Conservation (phyloP, 805 yeast genomes). For the Saturnispora bothae region DNA sequence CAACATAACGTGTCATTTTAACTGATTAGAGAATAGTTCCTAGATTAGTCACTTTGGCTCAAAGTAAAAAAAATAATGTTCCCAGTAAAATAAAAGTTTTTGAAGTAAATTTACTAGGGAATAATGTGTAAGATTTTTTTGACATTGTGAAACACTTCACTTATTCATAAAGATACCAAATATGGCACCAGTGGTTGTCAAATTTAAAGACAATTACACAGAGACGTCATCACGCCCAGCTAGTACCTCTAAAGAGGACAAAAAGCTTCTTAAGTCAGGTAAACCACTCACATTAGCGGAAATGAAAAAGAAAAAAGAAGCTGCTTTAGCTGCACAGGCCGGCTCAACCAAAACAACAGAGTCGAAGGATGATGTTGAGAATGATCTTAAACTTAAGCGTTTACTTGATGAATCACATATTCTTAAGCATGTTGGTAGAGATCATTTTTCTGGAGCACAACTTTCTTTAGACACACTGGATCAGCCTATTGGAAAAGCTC, state of each 20-base stretch:
- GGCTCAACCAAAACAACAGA: slow-evolving; percentile 22
- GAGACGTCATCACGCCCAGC: slow-evolving; percentile 13
- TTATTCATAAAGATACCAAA: neutral
- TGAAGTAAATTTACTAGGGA: neutral
- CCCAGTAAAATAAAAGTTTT: neutral
- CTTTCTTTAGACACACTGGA: slow-evolving; percentile 53
- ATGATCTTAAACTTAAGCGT: slow-evolving; percentile 65
- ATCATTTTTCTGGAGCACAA: slow-evolving; percentile 51
- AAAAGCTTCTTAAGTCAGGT: slow-evolving; percentile 47
- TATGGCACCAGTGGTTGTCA: slow-evolving; percentile 39
- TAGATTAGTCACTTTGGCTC: neutral
- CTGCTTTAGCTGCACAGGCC: slow-evolving; percentile 23
- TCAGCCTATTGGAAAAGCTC: slow-evolving; percentile 57
- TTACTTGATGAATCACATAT: slow-evolving; percentile 66
- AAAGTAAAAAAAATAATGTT: too few species aligned
- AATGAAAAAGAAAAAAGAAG: slow-evolving; percentile 27
- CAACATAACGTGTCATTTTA: slow-evolving; percentile 76
- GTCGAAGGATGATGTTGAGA: slow-evolving; percentile 46
- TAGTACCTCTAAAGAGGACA: slow-evolving; percentile 31
- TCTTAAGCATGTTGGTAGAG: slow-evolving; percentile 28
- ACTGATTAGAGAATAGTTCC: too few species aligned
- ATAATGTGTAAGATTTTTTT: neutral
- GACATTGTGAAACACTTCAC: too few species aligned
- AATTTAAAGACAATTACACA: slow-evolving; percentile 28
- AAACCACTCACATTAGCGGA: slow-evolving; percentile 42